phyloP scores from a whole-genome alignment of 129 eudicot genomes.

The Arctium lappa region DNA sequence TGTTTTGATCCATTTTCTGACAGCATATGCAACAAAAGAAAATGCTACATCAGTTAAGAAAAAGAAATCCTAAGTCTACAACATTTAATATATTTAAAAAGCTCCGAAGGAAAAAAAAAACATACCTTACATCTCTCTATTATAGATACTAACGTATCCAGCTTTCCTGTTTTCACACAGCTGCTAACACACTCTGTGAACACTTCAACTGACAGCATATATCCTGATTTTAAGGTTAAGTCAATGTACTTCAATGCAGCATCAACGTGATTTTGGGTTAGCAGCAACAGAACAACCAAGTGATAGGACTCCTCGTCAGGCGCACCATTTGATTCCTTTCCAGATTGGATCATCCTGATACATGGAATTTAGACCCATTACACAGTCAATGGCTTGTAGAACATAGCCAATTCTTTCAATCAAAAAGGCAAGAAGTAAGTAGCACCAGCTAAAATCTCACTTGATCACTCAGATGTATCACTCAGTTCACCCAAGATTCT shows the following conservation, averaged over 20 bases:
- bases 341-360: slow-evolving; percentile 69
- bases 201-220: slow-evolving; percentile 49
- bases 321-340: slow-evolving; percentile 54
- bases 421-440: not conserved
- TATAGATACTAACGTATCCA: slow-evolving; percentile 69
- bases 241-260: slow-evolving; percentile 72
- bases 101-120: not conserved
- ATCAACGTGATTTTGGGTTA: slow-evolving; percentile 46
- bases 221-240: slow-evolving; percentile 63
- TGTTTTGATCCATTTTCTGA: slow-evolving; percentile 89
- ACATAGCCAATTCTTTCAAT: not conserved
- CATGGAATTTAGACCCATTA: slow-evolving; percentile 19
- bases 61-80: not conserved
- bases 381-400: slow-evolving; percentile 8
- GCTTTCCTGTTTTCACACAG: slow-evolving; percentile 51
- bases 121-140: slow-evolving; percentile 96
- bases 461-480: not conserved
- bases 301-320: slow-evolving; percentile 87
- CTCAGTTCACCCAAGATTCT: not conserved
- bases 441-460: not conserved
- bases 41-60: not conserved
- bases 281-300: slow-evolving; percentile 59
- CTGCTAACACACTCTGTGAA: slow-evolving; percentile 56
- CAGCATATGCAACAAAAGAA: slow-evolving; percentile 10
- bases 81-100: not conserved